Base-by-base conservation (phyloP, 352 stramenopile species). In the Pythium utonaiense region DNA sequence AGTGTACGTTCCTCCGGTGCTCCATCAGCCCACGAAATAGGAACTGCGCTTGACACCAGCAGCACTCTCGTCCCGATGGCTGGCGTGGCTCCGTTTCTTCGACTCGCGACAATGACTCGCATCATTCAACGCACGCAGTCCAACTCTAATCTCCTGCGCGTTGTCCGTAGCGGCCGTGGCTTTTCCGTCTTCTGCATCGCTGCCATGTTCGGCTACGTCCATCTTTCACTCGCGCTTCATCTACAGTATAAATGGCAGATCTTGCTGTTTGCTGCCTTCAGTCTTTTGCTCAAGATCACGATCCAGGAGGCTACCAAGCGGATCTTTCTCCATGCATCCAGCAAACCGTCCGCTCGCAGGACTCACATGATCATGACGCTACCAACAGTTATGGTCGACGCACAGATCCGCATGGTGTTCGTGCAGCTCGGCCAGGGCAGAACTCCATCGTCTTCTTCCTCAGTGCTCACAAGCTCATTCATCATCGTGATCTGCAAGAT, bases 381-480 rank as follows among this genome's bases (percentile, higher is more conserved):
- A 8, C 67, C 70, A 14, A 77, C 67, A 2, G 51, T 75, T 16
- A 59, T 64, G 49, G 66, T 73, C 22, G 67, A 78, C 56, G 65
- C 64, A 22, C 64, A 71, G 31, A 65, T 75, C 12, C 67, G 70
- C 34, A 71, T 78, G 38, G 67, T 71, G 17, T 73, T 78, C 31
- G 59, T 75, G 53, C 67, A 71, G 44, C 60, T 68, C 34, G 60
- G 40, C 24, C 40, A 53, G 14, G 30, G 28, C 62, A 58, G 24
- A 6, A 25, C 6, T 31, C 61, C 24, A 19, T 63, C 42, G 42
- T 63, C 57, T 12, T 53, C 53, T 16, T 62, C 55, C 3, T 55
- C 44, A 3, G 54, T 61, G 21, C 36, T 56, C 45, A 62, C 56
- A 14, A 62, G 27, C 28, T 56, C 56, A 6, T 41, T 80, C 40